Base-by-base conservation (phyloP, 2,329 filamentous ascomycete species). In the Lecanicillium sp. region DNA sequence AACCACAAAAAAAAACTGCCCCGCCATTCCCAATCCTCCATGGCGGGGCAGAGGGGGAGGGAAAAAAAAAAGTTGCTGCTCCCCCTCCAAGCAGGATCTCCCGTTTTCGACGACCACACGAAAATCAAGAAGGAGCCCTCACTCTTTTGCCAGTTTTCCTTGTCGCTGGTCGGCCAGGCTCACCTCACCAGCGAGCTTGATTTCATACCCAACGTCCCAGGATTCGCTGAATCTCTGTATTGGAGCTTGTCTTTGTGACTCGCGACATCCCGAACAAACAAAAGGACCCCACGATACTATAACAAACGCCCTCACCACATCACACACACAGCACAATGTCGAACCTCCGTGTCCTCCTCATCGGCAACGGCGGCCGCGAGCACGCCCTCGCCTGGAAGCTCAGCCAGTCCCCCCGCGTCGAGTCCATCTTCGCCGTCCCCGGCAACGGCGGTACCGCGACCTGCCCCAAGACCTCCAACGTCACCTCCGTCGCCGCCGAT, bases 381-480 rank as follows among this genome's bases (percentile, higher is more conserved):
- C 90, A 97, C 69, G 88, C 90, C 39, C 78, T 96, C 54, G 90
- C 90, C 35, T 97, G 90, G 90, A 96, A 94, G 70, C 75, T 97
- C 53, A 81, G 84, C 61, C 86, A 95, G 66, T 95, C 90, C 14
- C 74, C 83, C 35, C 76, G 77, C 38, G 87, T 95, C 52, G 81
- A 88, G 59, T 77, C 82, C 58, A 91, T 97, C 79, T 82, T 94
- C 58, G 83, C 86, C 2, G 81, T 83, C 1, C 77, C 94, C 9
- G 87, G 86, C 14, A 93, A 93, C 62, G 86, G 91, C 56, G 93
- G 93, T 51, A 95, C 90, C 23, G 83, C 80, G 46, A 71, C 65
- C 41, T 82, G 81, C 51, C 68, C 79, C 58, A 91, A 90, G 66
- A 82, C 84, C 47, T 74, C 75, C 55, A 97, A 97, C 65, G 71